A percentile compares a stretch with the other conserved stretches of the same genome.
Evolutionary conservation across 768 basidiomycete genomes (phyloP).

Genomic region (Suillus ampliporus): DNA sequence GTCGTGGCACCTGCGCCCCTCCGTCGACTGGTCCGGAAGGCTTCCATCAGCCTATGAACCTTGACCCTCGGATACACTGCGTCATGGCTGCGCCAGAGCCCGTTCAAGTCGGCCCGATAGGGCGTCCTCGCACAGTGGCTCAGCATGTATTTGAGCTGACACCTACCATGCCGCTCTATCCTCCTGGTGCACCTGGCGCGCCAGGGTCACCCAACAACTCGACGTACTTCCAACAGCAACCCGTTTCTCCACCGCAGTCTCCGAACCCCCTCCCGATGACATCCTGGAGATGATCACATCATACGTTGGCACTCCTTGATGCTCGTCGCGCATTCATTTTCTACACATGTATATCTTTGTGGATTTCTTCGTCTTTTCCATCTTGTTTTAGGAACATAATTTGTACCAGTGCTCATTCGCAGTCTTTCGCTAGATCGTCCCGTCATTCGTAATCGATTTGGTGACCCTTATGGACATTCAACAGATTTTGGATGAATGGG

Average conservation of each 20-base stretch:
- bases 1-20: conserved; percentile 52
- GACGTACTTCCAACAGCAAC: conserved; percentile 54
- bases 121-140: conserved; percentile 54
- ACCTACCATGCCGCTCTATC: conserved; percentile 43
- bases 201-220: conserved; percentile 59
- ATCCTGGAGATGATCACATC: conserved; percentile 25
- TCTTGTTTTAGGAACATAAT: conserved; percentile 16
- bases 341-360: conserved; percentile 3
- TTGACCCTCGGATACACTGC: conserved; percentile 86
- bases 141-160: conserved; percentile 83
- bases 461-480: not conserved
- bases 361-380: conserved; percentile 6
- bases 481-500: not conserved
- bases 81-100: conserved; percentile 71
- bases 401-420: conserved; percentile 9
- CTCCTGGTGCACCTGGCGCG: conserved; percentile 39
- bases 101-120: conserved; percentile 43
- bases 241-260: conserved; percentile 61
- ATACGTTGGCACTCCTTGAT: not conserved
- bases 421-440: conserved; percentile 1
- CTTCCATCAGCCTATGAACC: conserved; percentile 50
- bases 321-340: not conserved
- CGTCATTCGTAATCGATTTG: not conserved
- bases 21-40: conserved; percentile 39
- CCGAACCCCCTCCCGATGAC: conserved; percentile 47